Conservation (phyloP, 768 basidiomycete genomes). For the Vararia minispora region DNA sequence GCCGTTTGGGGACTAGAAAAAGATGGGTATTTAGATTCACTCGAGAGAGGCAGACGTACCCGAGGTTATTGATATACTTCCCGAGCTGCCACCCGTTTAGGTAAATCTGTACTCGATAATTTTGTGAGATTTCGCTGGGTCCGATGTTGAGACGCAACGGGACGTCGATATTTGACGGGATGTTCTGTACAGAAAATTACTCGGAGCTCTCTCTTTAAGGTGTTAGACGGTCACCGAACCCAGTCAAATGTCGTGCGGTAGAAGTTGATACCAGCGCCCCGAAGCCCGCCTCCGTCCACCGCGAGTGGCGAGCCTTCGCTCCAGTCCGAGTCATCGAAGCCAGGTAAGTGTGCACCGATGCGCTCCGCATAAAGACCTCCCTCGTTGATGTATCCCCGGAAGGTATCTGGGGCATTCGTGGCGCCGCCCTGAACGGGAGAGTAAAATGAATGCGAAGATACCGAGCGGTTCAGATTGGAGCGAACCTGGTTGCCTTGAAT, state of each 20-base stretch:
- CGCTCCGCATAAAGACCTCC: constrained; percentile 39
- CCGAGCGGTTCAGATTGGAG: not conserved
- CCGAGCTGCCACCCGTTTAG: constrained; percentile 44
- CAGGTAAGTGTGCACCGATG: constrained; percentile 39
- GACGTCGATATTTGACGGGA: constrained; percentile 31
- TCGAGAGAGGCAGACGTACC: constrained; percentile 19
- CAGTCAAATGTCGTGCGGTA: constrained; percentile 31
- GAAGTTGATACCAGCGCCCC: constrained; percentile 32
- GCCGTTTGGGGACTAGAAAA: constrained; percentile 30
- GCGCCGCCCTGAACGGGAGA: constrained; percentile 26
- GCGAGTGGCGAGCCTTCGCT: constrained; percentile 22
- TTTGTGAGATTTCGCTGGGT: constrained; percentile 31
- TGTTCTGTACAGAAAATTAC: constrained; percentile 16
- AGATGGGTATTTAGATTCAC: not conserved
- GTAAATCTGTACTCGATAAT: constrained; percentile 38
- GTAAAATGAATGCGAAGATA: not conserved
- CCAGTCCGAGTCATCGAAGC: constrained; percentile 32
- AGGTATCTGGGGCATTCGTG: constrained; percentile 29
- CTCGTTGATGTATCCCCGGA: constrained; percentile 39
- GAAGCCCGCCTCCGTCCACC: constrained; percentile 20
- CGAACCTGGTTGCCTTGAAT: constrained; percentile 32
- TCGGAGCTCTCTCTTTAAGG: not conserved
- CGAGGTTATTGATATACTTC: constrained; percentile 41
- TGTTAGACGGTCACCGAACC: constrained; percentile 15
- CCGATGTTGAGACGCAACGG: constrained; percentile 36